These are phyloP conservation scores for Metschnikowia bowlesiae DNA, from an alignment of 805 yeast species.

Conservation along the genomic window DNA sequence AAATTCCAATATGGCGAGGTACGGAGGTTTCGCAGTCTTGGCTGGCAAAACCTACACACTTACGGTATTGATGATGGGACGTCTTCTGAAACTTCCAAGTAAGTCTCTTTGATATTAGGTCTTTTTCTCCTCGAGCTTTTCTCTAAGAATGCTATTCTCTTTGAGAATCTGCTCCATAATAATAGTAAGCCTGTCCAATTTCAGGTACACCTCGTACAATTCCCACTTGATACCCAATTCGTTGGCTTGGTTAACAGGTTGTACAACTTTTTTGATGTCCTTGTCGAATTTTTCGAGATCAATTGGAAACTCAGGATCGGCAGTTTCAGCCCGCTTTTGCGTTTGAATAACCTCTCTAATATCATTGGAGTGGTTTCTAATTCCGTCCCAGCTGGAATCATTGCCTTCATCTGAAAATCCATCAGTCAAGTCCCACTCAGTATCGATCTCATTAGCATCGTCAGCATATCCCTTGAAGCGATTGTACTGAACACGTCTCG, in stretches of 20 bases:
- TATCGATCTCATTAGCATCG: conserved; percentile 73
- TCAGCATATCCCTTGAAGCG: conserved; percentile 60
- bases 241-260: conserved; percentile 57
- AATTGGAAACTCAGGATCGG: conserved; percentile 65
- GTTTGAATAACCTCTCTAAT: conserved; percentile 34
- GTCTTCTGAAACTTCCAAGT: background rate
- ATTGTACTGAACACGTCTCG: conserved; percentile 69
- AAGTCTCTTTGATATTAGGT: background rate
- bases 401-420: conserved; percentile 49
- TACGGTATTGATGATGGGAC: background rate
- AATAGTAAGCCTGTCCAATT: conserved; percentile 43
- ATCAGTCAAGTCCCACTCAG: conserved; percentile 80
- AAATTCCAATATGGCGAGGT: background rate
- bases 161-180: conserved; percentile 37
- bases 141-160: conserved; percentile 27
- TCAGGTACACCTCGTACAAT: conserved; percentile 48
- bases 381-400: conserved; percentile 31
- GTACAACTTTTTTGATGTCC: conserved; percentile 47
- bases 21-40: conserved; percentile 1
- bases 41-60: background rate
- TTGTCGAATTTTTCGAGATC: conserved; percentile 46
- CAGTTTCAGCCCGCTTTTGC: conserved; percentile 60
- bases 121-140: background rate
- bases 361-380: conserved; percentile 37
- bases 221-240: conserved; percentile 62